Evolutionary conservation across 2,329 filamentous ascomycete genomes (phyloP).

Genomic region (Alternaria ethzedia): DNA sequence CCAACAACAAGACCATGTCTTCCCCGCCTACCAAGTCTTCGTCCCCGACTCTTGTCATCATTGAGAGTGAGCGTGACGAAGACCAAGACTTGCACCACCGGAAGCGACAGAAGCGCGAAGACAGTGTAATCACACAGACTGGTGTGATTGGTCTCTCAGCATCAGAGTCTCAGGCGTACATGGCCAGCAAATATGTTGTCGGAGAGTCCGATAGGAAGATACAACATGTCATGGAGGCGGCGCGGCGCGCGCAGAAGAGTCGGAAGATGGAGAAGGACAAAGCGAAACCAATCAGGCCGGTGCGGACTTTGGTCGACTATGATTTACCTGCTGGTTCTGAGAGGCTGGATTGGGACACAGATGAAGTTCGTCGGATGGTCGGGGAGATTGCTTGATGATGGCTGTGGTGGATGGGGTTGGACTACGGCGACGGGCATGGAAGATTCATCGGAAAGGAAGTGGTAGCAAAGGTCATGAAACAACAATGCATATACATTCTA

Average conservation of each 20-base stretch:
- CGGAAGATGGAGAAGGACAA: neutral
- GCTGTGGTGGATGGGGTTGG: neutral
- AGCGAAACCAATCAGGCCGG: neutral
- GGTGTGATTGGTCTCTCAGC: neutral
- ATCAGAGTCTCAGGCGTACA: neutral
- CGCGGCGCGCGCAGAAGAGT: neutral
- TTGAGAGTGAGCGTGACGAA: neutral
- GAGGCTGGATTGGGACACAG: conserved; percentile 34
- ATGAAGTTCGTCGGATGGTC: conserved; percentile 28
- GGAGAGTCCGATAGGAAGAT: neutral
- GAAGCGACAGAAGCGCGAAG: neutral
- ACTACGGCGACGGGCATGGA: neutral
- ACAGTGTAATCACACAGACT: neutral
- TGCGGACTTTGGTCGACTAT: conserved; percentile 12
- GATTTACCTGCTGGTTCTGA: conserved; percentile 17
- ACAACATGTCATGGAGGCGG: neutral
- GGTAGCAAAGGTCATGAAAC: neutral
- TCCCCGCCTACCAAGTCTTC: neutral
- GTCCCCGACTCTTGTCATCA: neutral
- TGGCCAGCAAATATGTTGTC: neutral
- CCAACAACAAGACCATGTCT: neutral
- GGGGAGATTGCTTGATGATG: conserved; percentile 23
- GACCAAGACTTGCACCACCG: neutral
- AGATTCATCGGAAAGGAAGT: too few relatives aligned
- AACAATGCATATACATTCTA: conserved; percentile 16